Base-by-base conservation (phyloP, 306 rosid species). In the Canavalia gladiata region DNA sequence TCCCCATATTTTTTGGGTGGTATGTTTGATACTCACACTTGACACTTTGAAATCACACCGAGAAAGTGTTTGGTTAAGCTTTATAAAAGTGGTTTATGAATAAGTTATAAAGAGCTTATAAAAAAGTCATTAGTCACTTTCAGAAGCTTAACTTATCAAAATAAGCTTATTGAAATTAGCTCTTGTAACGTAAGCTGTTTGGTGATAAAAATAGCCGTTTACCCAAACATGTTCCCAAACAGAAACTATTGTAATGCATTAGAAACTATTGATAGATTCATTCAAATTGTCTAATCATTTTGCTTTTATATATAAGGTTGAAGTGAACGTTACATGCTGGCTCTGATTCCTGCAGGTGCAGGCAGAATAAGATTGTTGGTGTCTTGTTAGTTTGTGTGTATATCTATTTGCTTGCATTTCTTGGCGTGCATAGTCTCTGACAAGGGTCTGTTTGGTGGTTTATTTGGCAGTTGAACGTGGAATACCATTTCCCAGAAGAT, bases 401-500 rank as follows among this genome's bases (percentile, higher is more conserved):
- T 56, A 69, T 69, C 42, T 47, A 47, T 47, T 45, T 8, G 75
- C 47, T 28, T 46, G 58, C 42, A 69, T 69, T 69, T 69, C 41
- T 69, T 31, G 55, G 64, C 57, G 35, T 47, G 56, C n/a, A 6
- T 76, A 59, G 59, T 33, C 2, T 78, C 82, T 90, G 55, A 79
- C 83, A 59, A 46, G 59, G 59, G 71, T 63, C 52, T 84, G 58
- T 77, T 82, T 45, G 7, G 33, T 25, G 69, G 55, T 79, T 6
- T 56, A 0, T 76, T 80, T 92, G 76, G 80, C 99, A 96, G 99
- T 87, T 93, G 90, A 96, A 87, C 47, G 94, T 90, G 92, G 99
- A 93, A 79, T 89, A 92, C 85, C 99, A 96, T 90, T 93, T 88
- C 86, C 99, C 99, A 58, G 99, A 93, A 70, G 93, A 96, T 87